phyloP scores from a whole-genome alignment of 352 stramenopile genomes.

The Plasmopara viticola region DNA sequence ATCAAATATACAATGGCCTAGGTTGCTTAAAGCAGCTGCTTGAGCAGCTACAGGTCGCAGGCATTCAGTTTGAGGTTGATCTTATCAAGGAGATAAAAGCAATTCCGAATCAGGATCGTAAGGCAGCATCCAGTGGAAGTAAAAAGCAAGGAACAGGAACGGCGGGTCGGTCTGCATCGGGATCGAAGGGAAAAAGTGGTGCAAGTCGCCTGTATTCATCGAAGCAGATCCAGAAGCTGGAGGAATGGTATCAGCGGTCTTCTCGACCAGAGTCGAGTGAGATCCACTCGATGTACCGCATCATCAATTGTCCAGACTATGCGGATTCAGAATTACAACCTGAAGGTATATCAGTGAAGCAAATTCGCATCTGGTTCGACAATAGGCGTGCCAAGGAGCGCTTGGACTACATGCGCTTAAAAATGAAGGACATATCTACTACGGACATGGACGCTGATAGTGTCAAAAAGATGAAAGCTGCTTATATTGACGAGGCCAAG shows the following conservation, averaged over 20 bases:
- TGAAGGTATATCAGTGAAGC: constrained; percentile 82
- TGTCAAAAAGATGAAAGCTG: constrained; percentile 84
- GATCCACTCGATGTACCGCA: constrained; percentile 87
- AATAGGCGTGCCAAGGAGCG: constrained; percentile 81
- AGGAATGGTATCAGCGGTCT: constrained; percentile 84
- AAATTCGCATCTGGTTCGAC: constrained; percentile 87
- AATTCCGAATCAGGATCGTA: constrained; percentile 48
- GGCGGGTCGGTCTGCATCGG: constrained; percentile 31
- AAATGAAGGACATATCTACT: constrained; percentile 86
- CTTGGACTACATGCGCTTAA: constrained; percentile 84
- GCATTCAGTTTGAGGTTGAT: constrained; percentile 80
- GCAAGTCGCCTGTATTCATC: constrained; percentile 80
- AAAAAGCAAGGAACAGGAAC: constrained; percentile 26
- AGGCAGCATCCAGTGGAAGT: constrained; percentile 17
- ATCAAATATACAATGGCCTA: constrained; percentile 48
- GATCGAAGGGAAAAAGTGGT: constrained; percentile 65
- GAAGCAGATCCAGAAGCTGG: constrained; percentile 84
- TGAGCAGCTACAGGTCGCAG: constrained; percentile 70
- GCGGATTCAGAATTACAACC: constrained; percentile 78
- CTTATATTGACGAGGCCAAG: constrained; percentile 85
- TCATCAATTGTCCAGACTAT: constrained; percentile 82
- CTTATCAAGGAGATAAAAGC: constrained; percentile 74
- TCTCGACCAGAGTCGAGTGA: constrained; percentile 74
- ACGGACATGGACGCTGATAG: constrained; percentile 77
- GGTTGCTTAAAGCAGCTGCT: constrained; percentile 64